Evolutionary conservation across 306 rosid species (phyloP).

Genomic region (Lagenaria siceraria): DNA sequence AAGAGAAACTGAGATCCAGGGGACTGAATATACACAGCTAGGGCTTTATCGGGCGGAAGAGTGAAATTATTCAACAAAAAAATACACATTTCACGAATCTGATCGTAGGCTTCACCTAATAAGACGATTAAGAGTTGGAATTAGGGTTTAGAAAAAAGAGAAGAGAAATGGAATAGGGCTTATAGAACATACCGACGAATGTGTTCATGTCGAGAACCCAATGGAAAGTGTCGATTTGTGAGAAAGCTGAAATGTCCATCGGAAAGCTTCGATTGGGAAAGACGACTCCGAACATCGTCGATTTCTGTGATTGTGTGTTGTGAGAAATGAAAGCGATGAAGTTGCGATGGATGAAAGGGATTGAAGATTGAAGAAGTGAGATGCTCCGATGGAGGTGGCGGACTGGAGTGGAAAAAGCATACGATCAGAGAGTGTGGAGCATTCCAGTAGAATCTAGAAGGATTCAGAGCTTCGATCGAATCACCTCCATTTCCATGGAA

Average conservation of each 20-base stretch:
- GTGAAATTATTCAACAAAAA: constrained; percentile 70
- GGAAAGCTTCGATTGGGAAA: constrained; percentile 95
- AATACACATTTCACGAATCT: constrained; percentile 63
- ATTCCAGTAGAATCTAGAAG: constrained; percentile 1
- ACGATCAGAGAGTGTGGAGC: not conserved
- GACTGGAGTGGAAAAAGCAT: not conserved
- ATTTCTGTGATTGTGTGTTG: not conserved
- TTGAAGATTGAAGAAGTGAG: not conserved
- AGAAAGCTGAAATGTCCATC: constrained; percentile 71
- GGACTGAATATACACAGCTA: constrained; percentile 78
- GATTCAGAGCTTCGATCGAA: not conserved
- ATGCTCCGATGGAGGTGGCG: not conserved
- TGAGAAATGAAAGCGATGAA: not conserved
- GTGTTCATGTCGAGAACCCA: constrained; percentile 91
- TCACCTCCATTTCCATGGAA: not conserved
- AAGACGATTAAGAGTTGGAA: constrained; percentile 9
- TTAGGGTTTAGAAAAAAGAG: not conserved
- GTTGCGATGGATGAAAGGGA: not conserved
- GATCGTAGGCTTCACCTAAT: constrained; percentile 75
- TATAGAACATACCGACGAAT: constrained; percentile 44
- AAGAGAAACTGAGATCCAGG: constrained; percentile 73
- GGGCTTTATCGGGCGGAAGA: constrained; percentile 83
- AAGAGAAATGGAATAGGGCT: not conserved
- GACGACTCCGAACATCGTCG: constrained; percentile 75
- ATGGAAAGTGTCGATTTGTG: constrained; percentile 83